Evolutionary conservation across 257 asterid species (phyloP).

Genomic region (Salvia splendens): DNA sequence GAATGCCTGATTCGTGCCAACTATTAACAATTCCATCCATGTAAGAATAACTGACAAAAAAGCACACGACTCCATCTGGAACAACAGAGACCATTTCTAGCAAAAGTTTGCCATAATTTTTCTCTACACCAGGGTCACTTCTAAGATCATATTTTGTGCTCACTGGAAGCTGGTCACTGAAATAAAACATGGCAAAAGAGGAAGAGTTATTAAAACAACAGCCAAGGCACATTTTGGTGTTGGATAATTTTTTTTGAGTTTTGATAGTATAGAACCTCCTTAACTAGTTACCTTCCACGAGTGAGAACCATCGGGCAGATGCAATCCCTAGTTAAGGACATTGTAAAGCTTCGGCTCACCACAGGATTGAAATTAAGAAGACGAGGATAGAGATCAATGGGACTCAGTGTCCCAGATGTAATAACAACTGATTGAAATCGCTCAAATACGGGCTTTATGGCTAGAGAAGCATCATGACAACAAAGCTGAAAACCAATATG

Average conservation of each 20-base stretch:
- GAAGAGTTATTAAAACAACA: not conserved
- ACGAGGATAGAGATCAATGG: conserved; percentile 97
- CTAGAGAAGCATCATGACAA: conserved; percentile 99
- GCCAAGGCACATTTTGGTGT: conserved; percentile 16
- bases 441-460: conserved; percentile 96
- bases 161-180: conserved; percentile 97
- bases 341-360: conserved; percentile 88
- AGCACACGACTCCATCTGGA: conserved; percentile 97
- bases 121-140: conserved; percentile 98
- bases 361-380: conserved; percentile 94
- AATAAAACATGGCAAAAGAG: conserved; percentile 24
- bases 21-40: conserved; percentile 99
- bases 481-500: conserved; percentile 65
- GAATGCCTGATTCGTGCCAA: conserved; percentile 96
- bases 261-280: conserved; percentile 15
- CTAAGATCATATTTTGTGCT: conserved; percentile 94
- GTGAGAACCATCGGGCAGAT: conserved; percentile 99
- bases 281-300: conserved; percentile 74
- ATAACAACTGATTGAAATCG: conserved; percentile 95
- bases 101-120: conserved; percentile 91
- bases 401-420: conserved; percentile 97
- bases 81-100: conserved; percentile 97
- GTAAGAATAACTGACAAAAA: conserved; percentile 95
- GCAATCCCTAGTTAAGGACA: conserved; percentile 98
- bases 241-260: conserved; percentile 16